Percentiles rank a stretch among this genome's conserved stretches.
These are phyloP conservation scores for Colletotrichum tropicicola DNA, from an alignment of 2,329 filamentous ascomycete species.

Conservation along the genomic window DNA sequence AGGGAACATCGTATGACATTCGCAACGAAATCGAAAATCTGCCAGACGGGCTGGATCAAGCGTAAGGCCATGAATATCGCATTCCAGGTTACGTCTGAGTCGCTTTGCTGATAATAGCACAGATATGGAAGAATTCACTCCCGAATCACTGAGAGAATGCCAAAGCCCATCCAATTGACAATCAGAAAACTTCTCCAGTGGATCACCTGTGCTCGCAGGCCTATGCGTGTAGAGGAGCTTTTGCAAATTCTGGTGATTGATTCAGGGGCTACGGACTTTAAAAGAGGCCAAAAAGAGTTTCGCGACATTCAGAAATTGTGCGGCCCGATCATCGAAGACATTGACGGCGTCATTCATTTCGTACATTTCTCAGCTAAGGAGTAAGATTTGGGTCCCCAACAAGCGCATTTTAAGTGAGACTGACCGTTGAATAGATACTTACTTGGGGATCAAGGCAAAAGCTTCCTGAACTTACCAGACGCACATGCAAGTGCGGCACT, in stretches of 20 bases:
- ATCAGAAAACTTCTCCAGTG: neutral
- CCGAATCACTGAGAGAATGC: neutral
- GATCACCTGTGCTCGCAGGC: neutral
- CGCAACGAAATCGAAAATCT: neutral
- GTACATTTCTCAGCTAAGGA: neutral
- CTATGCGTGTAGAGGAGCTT: neutral
- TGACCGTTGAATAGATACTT: neutral
- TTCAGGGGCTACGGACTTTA: neutral
- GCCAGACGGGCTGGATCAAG: neutral
- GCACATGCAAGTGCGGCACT: neutral
- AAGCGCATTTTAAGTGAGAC: no score
- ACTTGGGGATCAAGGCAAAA: neutral
- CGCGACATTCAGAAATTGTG: neutral
- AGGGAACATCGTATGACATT: neutral
- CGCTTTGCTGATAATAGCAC: neutral
- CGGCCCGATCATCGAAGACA: neutral
- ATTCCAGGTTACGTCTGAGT: no score
- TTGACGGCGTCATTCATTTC: neutral
- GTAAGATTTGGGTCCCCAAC: neutral
- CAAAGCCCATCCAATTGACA: neutral
- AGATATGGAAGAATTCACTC: neutral
- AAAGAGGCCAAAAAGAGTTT: neutral
- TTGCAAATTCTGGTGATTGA: neutral
- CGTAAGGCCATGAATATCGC: neutral
- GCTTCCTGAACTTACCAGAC: neutral